phyloP scores from a whole-genome alignment of 2,329 filamentous ascomycete species.

The Ceratocystis diversiconidia region DNA sequence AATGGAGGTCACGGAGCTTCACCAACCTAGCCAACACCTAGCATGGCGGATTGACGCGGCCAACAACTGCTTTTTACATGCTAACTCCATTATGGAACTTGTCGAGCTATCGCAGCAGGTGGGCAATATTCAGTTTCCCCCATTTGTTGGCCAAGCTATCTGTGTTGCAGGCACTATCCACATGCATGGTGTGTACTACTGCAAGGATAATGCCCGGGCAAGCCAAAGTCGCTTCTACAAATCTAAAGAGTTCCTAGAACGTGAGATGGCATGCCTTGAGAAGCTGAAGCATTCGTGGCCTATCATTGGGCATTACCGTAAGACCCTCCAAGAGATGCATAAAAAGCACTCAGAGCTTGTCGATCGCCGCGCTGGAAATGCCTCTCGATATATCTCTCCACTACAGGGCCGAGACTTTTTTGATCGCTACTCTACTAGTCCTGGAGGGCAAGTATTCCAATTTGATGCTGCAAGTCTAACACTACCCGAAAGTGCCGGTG shows the following conservation, averaged over 20 bases:
- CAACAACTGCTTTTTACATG: slow-evolving; percentile 72
- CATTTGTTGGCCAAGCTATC: slow-evolving; percentile 75
- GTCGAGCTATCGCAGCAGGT: slow-evolving; percentile 65
- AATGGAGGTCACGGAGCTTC: slow-evolving; percentile 67
- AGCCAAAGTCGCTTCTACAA: slow-evolving; percentile 49
- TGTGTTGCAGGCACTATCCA: slow-evolving; percentile 80
- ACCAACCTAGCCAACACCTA: slow-evolving; percentile 69
- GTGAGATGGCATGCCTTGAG: slow-evolving; percentile 66
- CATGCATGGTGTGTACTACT: slow-evolving; percentile 73
- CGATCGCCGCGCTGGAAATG: slow-evolving; percentile 21
- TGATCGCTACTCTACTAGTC: slow-evolving; percentile 51
- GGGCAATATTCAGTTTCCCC: slow-evolving; percentile 67
- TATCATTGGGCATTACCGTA: slow-evolving; percentile 64
- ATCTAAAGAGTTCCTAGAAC: slow-evolving; percentile 54
- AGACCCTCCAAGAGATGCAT: slow-evolving; percentile 64
- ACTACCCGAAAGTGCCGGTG: slow-evolving; percentile 42
- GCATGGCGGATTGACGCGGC: slow-evolving; percentile 89
- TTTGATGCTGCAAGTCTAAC: slow-evolving; percentile 66
- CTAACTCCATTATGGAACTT: slow-evolving; percentile 73
- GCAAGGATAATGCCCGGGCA: slow-evolving; percentile 32
- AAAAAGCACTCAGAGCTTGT: slow-evolving; percentile 69
- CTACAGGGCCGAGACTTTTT: slow-evolving; percentile 49
- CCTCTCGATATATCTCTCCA: not conserved
- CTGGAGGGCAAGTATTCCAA: slow-evolving; percentile 43
- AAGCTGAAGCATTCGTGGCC: slow-evolving; percentile 64